Evolutionary conservation across 2,329 filamentous ascomycete genomes (phyloP).

Genomic region (Cryphonectria parasitica): DNA sequence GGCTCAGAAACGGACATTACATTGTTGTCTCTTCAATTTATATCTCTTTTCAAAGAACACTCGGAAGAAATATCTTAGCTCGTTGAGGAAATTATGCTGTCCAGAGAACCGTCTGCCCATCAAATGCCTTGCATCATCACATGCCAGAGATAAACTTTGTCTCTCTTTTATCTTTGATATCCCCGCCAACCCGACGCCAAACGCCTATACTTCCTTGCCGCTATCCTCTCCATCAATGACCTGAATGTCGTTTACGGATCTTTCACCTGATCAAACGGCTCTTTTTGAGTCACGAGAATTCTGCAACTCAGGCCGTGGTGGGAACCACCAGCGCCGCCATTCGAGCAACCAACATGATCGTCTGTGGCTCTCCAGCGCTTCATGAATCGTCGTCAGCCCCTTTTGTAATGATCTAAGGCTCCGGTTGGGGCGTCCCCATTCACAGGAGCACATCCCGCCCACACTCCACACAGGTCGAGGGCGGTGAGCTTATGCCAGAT

Average conservation of each 20-base stretch:
- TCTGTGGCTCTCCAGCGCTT: not conserved
- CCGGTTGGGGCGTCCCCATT: not conserved
- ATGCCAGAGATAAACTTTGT: not conserved
- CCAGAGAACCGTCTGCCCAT: not conserved
- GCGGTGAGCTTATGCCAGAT: not conserved
- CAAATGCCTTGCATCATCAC: not conserved
- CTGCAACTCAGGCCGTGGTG: not conserved
- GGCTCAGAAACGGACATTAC: not conserved
- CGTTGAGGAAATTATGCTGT: not conserved
- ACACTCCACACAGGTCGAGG: not conserved
- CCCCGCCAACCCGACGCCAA: conserved; percentile 12
- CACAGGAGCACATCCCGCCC: not conserved
- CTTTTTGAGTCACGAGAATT: not conserved
- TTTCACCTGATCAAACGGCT: not conserved
- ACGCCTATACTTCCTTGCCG: conserved; percentile 11
- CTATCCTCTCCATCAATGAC: not conserved
- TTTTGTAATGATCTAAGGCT: not conserved
- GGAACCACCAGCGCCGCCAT: not conserved
- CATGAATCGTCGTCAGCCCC: not conserved
- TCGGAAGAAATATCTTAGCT: not conserved
- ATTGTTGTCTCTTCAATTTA: conserved; percentile 4
- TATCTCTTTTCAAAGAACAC: not conserved
- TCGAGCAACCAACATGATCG: not conserved
- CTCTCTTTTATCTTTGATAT: no score
- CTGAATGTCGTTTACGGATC: not conserved